phyloP scores from a whole-genome alignment of 805 yeast genomes.

The Crinitomyces ghanaensis region DNA sequence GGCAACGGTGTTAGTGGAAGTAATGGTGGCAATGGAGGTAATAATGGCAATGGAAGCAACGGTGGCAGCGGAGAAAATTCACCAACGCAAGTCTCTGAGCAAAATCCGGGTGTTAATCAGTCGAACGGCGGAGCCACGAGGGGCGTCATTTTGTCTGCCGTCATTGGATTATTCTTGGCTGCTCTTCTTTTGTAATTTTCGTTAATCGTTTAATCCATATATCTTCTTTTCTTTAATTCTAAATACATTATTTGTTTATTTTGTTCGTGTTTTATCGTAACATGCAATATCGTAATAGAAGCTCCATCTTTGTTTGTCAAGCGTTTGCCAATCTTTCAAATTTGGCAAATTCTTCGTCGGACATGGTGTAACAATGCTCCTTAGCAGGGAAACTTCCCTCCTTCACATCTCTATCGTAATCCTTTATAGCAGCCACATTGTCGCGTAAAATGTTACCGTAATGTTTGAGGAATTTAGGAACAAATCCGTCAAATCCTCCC shows the following conservation, averaged over 20 bases:
- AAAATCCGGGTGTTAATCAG: no score
- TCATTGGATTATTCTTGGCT: no score
- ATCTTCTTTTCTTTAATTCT: background rate
- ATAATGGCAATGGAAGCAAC: no score
- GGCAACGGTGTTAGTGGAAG: no score
- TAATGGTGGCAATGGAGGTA: no score
- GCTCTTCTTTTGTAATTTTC: no score
- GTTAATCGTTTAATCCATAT: no score
- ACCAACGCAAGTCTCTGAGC: no score
- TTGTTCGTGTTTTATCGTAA: background rate
- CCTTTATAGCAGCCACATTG: conserved; percentile 40
- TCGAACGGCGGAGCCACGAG: no score
- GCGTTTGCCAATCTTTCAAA: conserved; percentile 28
- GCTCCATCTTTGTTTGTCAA: conserved; percentile 1
- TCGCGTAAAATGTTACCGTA: conserved; percentile 42
- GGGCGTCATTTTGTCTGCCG: no score
- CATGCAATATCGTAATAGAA: background rate
- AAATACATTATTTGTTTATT: background rate
- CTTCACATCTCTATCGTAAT: conserved; percentile 53
- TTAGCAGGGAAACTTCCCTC: conserved; percentile 45
- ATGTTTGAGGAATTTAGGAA: conserved; percentile 66
- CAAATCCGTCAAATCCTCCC: conserved; percentile 45
- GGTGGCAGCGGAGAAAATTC: no score
- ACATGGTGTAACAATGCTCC: conserved; percentile 60
- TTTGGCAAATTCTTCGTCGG: conserved; percentile 44